Base-by-base conservation (phyloP, 805 yeast species). In the Scheffersomyces stipitis region DNA sequence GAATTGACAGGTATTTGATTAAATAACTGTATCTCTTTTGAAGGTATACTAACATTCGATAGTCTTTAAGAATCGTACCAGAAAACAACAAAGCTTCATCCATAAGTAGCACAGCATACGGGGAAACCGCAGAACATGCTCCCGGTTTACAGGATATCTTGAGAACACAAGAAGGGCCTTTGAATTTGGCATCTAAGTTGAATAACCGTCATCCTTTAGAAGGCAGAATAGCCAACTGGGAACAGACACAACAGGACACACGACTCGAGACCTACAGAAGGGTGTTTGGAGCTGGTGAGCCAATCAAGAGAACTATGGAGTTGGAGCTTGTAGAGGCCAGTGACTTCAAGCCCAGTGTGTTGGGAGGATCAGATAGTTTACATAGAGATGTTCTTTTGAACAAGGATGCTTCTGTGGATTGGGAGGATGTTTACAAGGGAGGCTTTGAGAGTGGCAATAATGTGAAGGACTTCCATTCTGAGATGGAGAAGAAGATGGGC, bases 301-400 rank as follows among this genome's bases (percentile, higher is more conserved):
- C 99, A 6, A 84, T 91, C 60, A 83, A 83, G 56, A 76, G 97
- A 54, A 80, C 82, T 22, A 89, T 93, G 96, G 99, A 93, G 52
- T 66, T 86, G 54, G 70, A 78, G 38, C 75, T 91, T 17, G 83
- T 91, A 3, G 77, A 79, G 31, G 69, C 73, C 33, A 77, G 86
- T 10, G 88, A 85, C 41, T 81, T 80, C 60, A 79, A 72, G 43
- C 96, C 96, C 5, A 54, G 64, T 22, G 59, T 73, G 4, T 62
- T 81, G 31, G 88, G 88, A 10, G 83, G 80, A 5, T 50, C 78
- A 5, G 66, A 73, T 30, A 69, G 75, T 40, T 40, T 87, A 42
- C 95, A 87, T 55, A 75, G 71, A 42, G 96, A 90, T 54, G 85
- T 93, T 36, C 71, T 93, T 40, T 58, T 79, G 55, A 86, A 86